Evolutionary conservation across 1,284 basidiomycete species (phyloP), one percentile per base, ranked within the genome.

Genomic region (Marasmius tenuissimus): DNA sequence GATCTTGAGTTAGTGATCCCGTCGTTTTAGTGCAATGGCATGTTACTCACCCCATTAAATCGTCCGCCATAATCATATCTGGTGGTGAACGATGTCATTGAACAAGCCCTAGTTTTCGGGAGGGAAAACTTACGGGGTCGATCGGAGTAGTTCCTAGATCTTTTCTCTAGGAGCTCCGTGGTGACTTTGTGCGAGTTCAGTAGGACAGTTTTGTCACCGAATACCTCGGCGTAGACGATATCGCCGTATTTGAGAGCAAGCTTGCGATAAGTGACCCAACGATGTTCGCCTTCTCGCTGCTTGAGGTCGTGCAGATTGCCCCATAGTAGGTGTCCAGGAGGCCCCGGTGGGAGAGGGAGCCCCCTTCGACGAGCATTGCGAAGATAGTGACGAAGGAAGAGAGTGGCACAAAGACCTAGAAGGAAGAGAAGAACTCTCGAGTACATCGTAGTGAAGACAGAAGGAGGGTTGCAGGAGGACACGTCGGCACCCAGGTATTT

Each of bases 31-130:
- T 4, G 38, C 14, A 16, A 37, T n/a, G 8, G 20, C 14, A 34
- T 16, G 33, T 18, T 27, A 16, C 52, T 34, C 33, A 54, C 10
- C 63, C 66, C 67, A 74, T 72, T n/a, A 73, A 66, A 56, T 73
- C 71, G 50, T 70, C 70, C 34, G 68, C 68, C 70, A 73, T 71
- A 48, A 54, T 58, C 61, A 63, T 54, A 34, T 59, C 61, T 53
- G 33, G 7, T 39, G 48, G 9, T 7, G 47, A 42, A 22, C 3
- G 0, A 18, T 20, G 20, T 49, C 38, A 52, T 22, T 7, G 35
- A 22, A 8, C 4, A 16, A 51, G 22, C 22, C 11, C 11, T 48
- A 22, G 14, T 1, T 14, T 5, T 11, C 9, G 11, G 10, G 33
- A 10, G 20, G 18, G 10, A 20, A 4, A n/a, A 53, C 61, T 27